phyloP scores from a whole-genome alignment of 805 yeast genomes.

The Saturnispora silvae region DNA sequence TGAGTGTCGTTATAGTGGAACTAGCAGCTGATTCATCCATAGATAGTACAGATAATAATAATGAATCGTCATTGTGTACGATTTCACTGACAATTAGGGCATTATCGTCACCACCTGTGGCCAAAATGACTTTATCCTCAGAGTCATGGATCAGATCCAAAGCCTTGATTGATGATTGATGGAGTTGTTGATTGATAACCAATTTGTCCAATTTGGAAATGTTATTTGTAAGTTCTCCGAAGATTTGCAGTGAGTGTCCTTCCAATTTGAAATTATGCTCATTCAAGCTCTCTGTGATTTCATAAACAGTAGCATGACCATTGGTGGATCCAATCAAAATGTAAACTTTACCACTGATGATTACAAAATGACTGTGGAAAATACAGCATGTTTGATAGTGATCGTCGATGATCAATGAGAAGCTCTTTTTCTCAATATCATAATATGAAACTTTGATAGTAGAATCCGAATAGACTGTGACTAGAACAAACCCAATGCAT shows the following conservation, averaged over 20 bases:
- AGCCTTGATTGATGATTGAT: constrained; percentile 78
- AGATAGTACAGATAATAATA: constrained; percentile 22
- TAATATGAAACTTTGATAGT: constrained; percentile 56
- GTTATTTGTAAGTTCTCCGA: background rate
- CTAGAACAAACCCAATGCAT: constrained; percentile 42
- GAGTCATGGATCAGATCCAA: constrained; percentile 25
- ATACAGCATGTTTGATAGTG: constrained; percentile 69
- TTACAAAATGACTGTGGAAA: constrained; percentile 44
- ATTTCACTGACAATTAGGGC: constrained; percentile 37
- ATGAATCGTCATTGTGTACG: constrained; percentile 17
- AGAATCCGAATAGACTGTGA: constrained; percentile 81
- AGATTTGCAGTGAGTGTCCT: background rate
- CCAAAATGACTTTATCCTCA: constrained; percentile 23
- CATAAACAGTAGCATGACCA: constrained; percentile 63
- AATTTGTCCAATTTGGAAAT: constrained; percentile 15
- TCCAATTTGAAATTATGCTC: constrained; percentile 10
- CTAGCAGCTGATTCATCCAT: constrained; percentile 60
- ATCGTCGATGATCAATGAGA: constrained; percentile 36
- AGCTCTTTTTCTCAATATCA: constrained; percentile 26
- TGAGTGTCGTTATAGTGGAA: constrained; percentile 70
- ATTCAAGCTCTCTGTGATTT: constrained; percentile 26
- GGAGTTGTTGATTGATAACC: constrained; percentile 42
- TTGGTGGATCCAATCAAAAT: constrained; percentile 68
- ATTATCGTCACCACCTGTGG: constrained; percentile 93
- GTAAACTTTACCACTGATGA: constrained; percentile 20